Evolutionary conservation across 306 rosid genomes (phyloP).

Genomic region (Dicorynia guianensis): DNA sequence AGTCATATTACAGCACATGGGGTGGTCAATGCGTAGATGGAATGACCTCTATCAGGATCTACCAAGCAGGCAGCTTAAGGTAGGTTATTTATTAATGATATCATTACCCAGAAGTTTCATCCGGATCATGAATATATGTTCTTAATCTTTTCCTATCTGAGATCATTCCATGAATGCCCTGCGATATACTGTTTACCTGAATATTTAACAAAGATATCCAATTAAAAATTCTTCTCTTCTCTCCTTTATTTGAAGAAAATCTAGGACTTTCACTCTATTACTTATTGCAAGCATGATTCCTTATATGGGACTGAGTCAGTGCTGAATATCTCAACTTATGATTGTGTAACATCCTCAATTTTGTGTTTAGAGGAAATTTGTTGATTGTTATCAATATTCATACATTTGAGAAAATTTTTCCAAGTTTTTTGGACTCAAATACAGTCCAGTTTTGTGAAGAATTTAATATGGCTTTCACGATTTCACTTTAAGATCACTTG

Average conservation of each 20-base stretch:
- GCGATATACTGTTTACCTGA: slow-evolving; percentile 18
- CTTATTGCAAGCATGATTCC: not conserved
- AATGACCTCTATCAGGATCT: slow-evolving; percentile 85
- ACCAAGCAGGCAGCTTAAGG: slow-evolving; percentile 97
- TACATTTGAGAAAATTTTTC: no score
- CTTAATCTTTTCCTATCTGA: slow-evolving; percentile 15
- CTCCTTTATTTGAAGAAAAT: not conserved
- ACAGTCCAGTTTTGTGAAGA: no score
- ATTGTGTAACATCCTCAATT: no score
- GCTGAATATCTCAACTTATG: not conserved
- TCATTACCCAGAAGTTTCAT: slow-evolving; percentile 11
- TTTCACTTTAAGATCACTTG: no score
- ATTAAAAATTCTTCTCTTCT: not conserved
- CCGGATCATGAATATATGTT: slow-evolving; percentile 27
- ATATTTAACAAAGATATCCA: not conserved
- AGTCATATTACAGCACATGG: slow-evolving; percentile 75
- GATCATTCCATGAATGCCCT: slow-evolving; percentile 16
- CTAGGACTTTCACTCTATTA: not conserved
- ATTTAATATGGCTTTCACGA: no score
- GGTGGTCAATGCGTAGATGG: slow-evolving; percentile 86
- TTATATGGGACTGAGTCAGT: not conserved
- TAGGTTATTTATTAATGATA: slow-evolving; percentile 35
- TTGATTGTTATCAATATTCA: no score
- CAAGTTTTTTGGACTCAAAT: not conserved
- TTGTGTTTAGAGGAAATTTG: no score